Evolutionary conservation across 768 basidiomycete species (phyloP).

Genomic region (Trametes punicea): DNA sequence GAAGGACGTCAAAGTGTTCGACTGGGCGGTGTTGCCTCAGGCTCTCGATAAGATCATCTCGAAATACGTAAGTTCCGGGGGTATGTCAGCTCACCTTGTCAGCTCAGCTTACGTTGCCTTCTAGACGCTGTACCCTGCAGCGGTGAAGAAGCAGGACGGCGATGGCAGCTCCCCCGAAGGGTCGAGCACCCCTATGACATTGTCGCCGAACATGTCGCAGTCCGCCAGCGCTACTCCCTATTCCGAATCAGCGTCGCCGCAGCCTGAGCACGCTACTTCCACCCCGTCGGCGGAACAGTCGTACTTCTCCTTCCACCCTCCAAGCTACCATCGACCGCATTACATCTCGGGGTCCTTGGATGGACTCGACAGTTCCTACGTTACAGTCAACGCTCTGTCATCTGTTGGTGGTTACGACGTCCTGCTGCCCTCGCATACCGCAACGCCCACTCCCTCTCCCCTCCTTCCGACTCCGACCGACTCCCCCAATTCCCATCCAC

Average conservation of each 20-base stretch:
- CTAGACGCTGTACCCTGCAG: conserved; percentile 12
- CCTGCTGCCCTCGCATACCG: conserved; percentile 6
- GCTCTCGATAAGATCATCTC: conserved; percentile 77
- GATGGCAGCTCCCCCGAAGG: neutral
- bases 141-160: conserved; percentile 6
- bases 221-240: conserved; percentile 1
- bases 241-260: conserved; percentile 9
- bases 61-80: conserved; percentile 65
- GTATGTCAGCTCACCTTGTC: neutral
- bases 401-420: conserved; percentile 5
- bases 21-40: conserved; percentile 66
- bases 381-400: neutral
- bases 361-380: conserved; percentile 6
- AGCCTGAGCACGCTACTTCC: neutral
- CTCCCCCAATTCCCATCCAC: conserved; percentile 6
- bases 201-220: conserved; percentile 9
- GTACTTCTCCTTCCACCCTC: conserved; percentile 10
- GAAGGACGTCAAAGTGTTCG: conserved; percentile 90
- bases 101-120: neutral
- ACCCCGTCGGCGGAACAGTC: neutral
- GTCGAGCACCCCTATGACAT: neutral
- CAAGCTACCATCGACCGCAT: neutral
- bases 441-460: conserved; percentile 14
- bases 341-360: neutral
- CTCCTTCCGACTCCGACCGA: conserved; percentile 11